Evolutionary conservation across 1,284 basidiomycete genomes (phyloP).

Genomic region (Rhizoctonia solani): DNA sequence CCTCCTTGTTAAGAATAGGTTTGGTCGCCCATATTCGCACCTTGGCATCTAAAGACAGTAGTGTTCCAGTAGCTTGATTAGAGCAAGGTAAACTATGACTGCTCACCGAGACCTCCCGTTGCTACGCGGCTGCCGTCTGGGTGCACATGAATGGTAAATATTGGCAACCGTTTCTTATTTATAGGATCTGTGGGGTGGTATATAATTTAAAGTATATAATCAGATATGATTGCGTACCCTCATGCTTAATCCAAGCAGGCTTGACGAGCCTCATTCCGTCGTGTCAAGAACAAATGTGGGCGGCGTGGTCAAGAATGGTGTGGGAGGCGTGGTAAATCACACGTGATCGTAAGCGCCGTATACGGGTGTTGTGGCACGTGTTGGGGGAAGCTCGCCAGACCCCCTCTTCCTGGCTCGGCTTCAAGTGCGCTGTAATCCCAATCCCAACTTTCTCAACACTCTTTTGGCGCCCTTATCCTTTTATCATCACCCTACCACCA

Average conservation of each 20-base stretch:
- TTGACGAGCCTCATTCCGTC: constrained; percentile 70
- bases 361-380: constrained; percentile 24
- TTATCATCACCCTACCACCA: neutral
- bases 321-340: neutral
- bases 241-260: constrained; percentile 73
- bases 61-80: neutral
- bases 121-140: constrained; percentile 96
- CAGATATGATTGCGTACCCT: constrained; percentile 46
- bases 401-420: neutral
- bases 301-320: neutral
- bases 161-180: constrained; percentile 73
- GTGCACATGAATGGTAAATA: constrained; percentile 92
- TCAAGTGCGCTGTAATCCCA: neutral
- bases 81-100: constrained; percentile 1
- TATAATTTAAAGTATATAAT: neutral
- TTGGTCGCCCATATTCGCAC: constrained; percentile 97
- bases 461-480: constrained; percentile 1
- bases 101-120: constrained; percentile 78
- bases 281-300: neutral
- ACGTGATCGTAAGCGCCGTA: constrained; percentile 12
- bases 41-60: constrained; percentile 70
- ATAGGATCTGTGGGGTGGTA: constrained; percentile 3
- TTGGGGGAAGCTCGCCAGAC: constrained; percentile 13
- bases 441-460: constrained; percentile 29
- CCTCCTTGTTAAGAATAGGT: constrained; percentile 78